Evolutionary conservation across 352 stramenopile species (phyloP), one percentile per base, ranked within the genome.

Genomic region (Pythium phragmitis): DNA sequence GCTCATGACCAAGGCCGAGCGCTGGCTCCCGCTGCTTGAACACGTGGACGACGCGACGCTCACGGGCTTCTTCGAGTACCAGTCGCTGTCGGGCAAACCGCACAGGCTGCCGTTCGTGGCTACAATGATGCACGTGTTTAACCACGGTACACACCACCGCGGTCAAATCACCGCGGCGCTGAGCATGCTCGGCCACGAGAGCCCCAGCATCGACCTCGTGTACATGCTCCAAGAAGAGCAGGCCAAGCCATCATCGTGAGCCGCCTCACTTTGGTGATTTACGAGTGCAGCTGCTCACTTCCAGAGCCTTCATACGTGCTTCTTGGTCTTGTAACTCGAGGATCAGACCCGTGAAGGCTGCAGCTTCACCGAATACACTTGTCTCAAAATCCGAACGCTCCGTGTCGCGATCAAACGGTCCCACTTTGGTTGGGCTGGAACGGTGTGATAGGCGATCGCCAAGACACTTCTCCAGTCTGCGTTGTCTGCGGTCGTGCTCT

Each of bases 61-160:
- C 34, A 52, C 55, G 7, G 14, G 28, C 19, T n/a, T 51, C 33
- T 69, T 69, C 36, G 2, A 64, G 16, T 69, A 65, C 57, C n/a
- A 41, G 28, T 56, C 41, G 7, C 39, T 60, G 6, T 51, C 30
- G 5, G 63, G 56, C 0, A 3, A 55, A 28, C 21, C 28, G 8
- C 39, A 53, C 33, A 26, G 26, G 16, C n/a, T 61, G 34, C 51
- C 56, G 17, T 61, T 69, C 50, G 23, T 46, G 11, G 19, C 21
- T 5, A 30, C 57, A 19, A 50, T 69, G 41, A 23, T 47, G 39
- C 63, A 69, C 50, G 63, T 69, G 50, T 69, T 69, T 42, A 69
- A 69, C 56, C 63, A 69, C 63, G 63, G 63, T 28, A 69, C 63
- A 4, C 63, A 69, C 26, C 63, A 69, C 48, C 63, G 63, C 17